A percentile compares a stretch with the other conserved stretches of the same genome.
phyloP scores from a whole-genome alignment of 208 protist species.

The Acanthamoeba lenticulata region DNA sequence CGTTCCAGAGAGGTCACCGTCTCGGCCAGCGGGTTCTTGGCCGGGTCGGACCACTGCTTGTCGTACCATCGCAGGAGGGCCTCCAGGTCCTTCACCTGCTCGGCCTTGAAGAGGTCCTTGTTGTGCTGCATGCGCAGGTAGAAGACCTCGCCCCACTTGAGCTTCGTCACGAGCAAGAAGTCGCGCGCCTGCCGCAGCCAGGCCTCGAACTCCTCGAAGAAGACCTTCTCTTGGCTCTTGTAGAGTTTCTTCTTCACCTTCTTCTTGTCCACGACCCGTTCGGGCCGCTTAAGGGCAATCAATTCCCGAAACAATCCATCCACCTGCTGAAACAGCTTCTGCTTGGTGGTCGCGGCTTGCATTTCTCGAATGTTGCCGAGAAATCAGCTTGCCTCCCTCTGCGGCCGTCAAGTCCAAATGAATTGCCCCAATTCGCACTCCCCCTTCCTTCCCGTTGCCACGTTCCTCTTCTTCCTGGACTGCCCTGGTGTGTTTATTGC shows the following conservation, averaged over 20 bases:
- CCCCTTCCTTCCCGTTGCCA: too few species aligned
- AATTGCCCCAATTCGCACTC: too few species aligned
- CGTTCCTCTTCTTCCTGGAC: too few species aligned
- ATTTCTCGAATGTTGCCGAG: background rate
- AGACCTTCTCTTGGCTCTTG: background rate
- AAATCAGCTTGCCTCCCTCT: background rate
- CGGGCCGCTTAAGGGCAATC: background rate
- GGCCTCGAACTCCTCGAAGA: background rate
- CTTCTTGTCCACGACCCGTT: constrained; percentile 19
- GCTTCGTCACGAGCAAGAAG: background rate
- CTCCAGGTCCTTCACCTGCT: background rate
- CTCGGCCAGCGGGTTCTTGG: background rate
- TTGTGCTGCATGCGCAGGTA: constrained; percentile 27
- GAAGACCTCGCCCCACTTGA: constrained; percentile 21
- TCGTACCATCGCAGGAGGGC: background rate
- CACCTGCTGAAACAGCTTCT: constrained; percentile 38
- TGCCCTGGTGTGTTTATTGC: too few species aligned
- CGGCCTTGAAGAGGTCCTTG: background rate
- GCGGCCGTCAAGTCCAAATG: too few species aligned
- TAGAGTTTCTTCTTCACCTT: constrained; percentile 54
- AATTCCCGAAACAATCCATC: background rate
- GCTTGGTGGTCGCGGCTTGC: background rate
- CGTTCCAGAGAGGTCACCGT: background rate
- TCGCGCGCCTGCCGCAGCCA: background rate
- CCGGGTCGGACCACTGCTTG: constrained; percentile 31